Base-by-base conservation (phyloP, 495 filamentous ascomycete species). In the Paragyromitra xinjiangensis region DNA sequence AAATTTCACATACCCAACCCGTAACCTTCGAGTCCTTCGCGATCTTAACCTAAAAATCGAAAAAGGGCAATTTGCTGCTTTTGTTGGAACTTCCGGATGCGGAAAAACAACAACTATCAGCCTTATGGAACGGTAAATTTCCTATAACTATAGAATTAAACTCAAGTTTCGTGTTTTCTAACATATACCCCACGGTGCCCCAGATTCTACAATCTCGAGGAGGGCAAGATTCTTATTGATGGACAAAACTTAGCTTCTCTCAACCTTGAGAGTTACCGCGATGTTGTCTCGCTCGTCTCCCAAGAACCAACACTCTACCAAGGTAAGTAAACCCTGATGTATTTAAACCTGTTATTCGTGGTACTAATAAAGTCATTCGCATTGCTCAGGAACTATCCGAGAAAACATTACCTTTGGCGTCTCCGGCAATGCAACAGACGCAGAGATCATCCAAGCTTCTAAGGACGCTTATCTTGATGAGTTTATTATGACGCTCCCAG, bases 21-120 rank as follows among this genome's bases (percentile, higher is more conserved):
- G 88, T 5, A 83, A 88, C 37, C 78, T 85, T 0, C 83, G 85
- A 0, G 85, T 90, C n/a, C 88, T 92, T 75, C 78, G 71, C 1
- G 84, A 84, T 4, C 73, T 89, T 56, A 88, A 85, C 64, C 70
- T 92, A 39, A 86, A 83, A 4, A 91, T 94, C 61, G 83, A 88
- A 51, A 87, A 88, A 53, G 91, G 92, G 0, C 87, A 91, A 72
- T 91, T 88, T 71, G 88, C 87, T 2, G 92, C 90, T 0, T 85
- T 95, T 16, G 92, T 93, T 6, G 92, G 92, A 2, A 84, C 90
- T 0, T 90, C 87, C 0, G 92, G 92, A 22, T 92, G 89, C 39
- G 92, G 92, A 12, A 95, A 95, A 78, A 90, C 88, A 1, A 92
- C 89, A 16, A 85, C 91, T 26, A 86, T 93, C 19, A 87, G 87